Percentiles rank a stretch among this genome's conserved stretches.
Conservation (phyloP, 2,329 filamentous ascomycete species). For the Nannizzia gypsea region DNA sequence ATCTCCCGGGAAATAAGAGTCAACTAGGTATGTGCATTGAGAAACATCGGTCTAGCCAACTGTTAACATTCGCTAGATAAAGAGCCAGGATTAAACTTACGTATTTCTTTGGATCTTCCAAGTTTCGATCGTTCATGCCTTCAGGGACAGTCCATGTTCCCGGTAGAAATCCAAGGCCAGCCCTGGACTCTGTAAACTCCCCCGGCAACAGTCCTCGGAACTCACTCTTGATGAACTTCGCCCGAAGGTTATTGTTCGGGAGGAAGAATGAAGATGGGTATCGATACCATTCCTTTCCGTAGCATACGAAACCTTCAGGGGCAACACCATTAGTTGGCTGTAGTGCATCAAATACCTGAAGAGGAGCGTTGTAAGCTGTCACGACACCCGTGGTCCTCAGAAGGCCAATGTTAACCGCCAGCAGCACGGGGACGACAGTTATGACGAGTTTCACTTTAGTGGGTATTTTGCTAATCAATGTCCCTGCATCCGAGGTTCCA, state of each 20-base stretch:
- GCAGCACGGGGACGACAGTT: constrained; percentile 49
- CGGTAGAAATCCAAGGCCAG: constrained; percentile 59
- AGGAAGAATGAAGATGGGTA: constrained; percentile 91
- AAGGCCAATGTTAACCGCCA: constrained; percentile 54
- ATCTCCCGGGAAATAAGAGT: constrained; percentile 62
- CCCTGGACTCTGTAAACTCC: constrained; percentile 66
- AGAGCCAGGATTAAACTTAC: constrained; percentile 27
- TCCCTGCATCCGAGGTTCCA: constrained; percentile 56
- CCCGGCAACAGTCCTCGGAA: constrained; percentile 83
- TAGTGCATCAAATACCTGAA: constrained; percentile 46
- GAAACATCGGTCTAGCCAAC: constrained; percentile 51
- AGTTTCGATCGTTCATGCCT: constrained; percentile 86
- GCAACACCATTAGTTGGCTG: constrained; percentile 42
- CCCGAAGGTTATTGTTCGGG: constrained; percentile 65
- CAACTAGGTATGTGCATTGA: constrained; percentile 72
- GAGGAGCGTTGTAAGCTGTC: constrained; percentile 71
- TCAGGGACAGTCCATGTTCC: constrained; percentile 72
- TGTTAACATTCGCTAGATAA: constrained; percentile 10
- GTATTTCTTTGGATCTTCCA: constrained; percentile 80
- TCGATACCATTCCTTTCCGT: constrained; percentile 97
- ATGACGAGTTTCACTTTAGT: constrained; percentile 58
- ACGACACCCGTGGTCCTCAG: constrained; percentile 65
- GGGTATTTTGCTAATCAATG: constrained; percentile 59
- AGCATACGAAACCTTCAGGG: constrained; percentile 62
- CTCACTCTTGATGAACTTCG: constrained; percentile 83